Evolutionary conservation across 2,329 filamentous ascomycete species (phyloP).

Genomic region (Ceratocystis huliohia): DNA sequence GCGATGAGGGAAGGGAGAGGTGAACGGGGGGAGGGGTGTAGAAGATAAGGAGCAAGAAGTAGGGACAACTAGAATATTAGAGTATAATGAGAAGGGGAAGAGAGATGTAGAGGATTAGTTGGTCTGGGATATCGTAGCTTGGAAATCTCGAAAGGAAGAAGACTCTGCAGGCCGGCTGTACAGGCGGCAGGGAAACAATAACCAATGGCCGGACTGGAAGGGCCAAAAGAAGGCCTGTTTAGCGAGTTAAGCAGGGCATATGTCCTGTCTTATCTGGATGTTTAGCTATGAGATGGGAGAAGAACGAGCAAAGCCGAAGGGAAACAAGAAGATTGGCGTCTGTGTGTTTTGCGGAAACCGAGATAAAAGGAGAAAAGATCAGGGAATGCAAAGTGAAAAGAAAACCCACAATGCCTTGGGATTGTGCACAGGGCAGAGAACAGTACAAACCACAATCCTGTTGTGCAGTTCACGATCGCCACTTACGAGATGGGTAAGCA

Average conservation of each 20-base stretch:
- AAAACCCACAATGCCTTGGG: neutral
- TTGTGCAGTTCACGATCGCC: conserved; percentile 6
- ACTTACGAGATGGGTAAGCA: conserved; percentile 6
- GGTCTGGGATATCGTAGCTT: neutral
- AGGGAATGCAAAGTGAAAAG: neutral
- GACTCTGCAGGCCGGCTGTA: neutral
- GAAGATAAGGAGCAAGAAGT: neutral
- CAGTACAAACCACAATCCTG: neutral
- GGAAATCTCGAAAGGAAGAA: neutral
- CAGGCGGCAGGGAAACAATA: neutral
- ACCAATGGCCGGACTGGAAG: neutral
- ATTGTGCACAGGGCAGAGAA: neutral
- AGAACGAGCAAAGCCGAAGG: neutral
- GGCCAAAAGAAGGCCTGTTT: neutral
- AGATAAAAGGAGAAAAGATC: neutral
- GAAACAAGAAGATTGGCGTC: conserved; percentile 6
- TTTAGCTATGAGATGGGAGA: neutral
- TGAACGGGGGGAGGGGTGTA: neutral
- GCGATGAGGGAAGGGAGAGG: neutral
- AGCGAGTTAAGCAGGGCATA: neutral
- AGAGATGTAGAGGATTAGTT: neutral
- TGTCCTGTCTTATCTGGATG: neutral
- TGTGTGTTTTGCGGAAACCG: neutral
- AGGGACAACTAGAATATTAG: neutral
- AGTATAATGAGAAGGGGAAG: neutral